Evolutionary conservation across 1,284 basidiomycete genomes (phyloP).

Genomic region (Phellinidium pouzarii): DNA sequence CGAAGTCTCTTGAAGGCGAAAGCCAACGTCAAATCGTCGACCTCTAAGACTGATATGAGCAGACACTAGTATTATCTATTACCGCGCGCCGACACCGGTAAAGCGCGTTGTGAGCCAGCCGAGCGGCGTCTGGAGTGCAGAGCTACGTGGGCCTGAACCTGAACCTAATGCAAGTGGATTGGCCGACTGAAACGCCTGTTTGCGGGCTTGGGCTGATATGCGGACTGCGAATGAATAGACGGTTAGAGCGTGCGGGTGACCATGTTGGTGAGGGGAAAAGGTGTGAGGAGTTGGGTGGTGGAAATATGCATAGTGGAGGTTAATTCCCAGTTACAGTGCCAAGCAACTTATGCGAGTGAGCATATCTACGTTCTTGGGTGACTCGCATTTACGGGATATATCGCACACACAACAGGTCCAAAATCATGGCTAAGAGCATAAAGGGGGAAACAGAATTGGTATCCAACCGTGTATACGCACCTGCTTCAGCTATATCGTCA

Average conservation of each 20-base stretch:
- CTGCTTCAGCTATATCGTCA: slow-evolving; percentile 76
- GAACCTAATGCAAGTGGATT: slow-evolving; percentile 70
- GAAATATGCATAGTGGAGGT: too few species aligned
- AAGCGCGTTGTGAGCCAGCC: slow-evolving; percentile 74
- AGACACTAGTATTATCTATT: slow-evolving; percentile 24
- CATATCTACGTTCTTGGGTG: too few species aligned
- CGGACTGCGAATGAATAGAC: slow-evolving; percentile 40
- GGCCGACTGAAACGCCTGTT: slow-evolving; percentile 66
- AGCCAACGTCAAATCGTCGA: too few species aligned
- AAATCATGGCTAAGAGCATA: not conserved
- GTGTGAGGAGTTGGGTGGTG: not conserved
- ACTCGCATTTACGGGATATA: too few species aligned
- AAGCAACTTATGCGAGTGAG: too few species aligned
- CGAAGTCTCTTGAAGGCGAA: too few species aligned
- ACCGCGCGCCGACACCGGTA: slow-evolving; percentile 50
- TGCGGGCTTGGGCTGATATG: slow-evolving; percentile 59
- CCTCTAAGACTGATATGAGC: too few species aligned
- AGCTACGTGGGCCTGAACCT: slow-evolving; percentile 47
- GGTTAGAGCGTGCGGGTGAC: not conserved
- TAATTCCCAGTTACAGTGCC: too few species aligned
- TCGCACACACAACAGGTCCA: not conserved
- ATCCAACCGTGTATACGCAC: slow-evolving; percentile 42
- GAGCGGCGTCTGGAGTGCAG: slow-evolving; percentile 62
- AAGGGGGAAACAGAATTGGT: not conserved
- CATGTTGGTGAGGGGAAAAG: not conserved